Conservation (phyloP, 202 grass and related monocot species). For the Saccharum hybrid region DNA sequence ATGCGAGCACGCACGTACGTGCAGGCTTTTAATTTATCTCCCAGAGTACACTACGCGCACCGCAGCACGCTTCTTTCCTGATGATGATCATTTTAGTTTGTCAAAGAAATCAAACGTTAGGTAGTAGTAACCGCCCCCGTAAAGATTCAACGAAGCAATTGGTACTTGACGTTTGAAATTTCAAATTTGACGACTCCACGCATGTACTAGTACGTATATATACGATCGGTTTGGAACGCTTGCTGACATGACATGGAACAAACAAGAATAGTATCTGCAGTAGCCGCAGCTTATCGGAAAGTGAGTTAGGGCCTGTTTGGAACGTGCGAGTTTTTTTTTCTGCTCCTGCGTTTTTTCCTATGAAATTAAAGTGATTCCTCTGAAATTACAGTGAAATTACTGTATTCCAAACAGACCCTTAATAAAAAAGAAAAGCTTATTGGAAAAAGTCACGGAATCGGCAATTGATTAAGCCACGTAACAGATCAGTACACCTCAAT, state of each 20-base stretch:
- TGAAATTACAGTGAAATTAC: too few species aligned
- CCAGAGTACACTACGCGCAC: too few species aligned
- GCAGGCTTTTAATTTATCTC: too few species aligned
- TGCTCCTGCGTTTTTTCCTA: too few species aligned
- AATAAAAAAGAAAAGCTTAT: neutral
- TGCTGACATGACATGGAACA: neutral
- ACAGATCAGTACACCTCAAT: too few species aligned
- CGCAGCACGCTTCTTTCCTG: neutral
- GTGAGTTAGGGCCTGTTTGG: too few species aligned
- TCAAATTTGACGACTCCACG: neutral
- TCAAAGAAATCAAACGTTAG: neutral
- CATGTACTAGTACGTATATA: neutral
- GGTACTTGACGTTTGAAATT: neutral
- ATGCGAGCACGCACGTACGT: neutral
- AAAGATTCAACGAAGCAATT: neutral
- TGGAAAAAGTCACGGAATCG: neutral
- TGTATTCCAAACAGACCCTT: too few species aligned
- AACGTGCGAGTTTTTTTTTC: too few species aligned
- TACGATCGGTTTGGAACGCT: neutral
- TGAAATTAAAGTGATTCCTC: too few species aligned
- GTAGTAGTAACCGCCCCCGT: neutral
- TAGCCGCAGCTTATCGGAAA: neutral
- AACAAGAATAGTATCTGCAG: too few species aligned
- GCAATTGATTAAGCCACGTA: slow-evolving; percentile 23
- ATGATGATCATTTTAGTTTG: neutral